Evolutionary conservation across 371 early-diverging fungal species (phyloP).

Genomic region (Mortierella sp.): DNA sequence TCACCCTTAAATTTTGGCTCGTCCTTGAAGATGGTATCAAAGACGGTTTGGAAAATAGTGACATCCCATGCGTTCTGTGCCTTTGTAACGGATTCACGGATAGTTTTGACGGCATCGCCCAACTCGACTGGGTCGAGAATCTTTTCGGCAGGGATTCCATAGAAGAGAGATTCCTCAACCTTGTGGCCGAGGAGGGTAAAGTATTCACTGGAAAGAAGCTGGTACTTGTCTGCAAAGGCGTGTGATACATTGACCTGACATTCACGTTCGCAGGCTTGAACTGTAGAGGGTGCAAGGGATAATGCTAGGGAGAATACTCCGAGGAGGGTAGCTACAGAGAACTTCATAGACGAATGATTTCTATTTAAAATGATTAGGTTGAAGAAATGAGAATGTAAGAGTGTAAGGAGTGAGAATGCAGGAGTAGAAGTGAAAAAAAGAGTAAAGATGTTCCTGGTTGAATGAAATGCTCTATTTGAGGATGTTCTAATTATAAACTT

Average conservation of each 20-base stretch:
- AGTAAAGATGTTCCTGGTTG: too few relatives aligned
- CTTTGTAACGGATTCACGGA: slow-evolving; percentile 29
- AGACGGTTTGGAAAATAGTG: slow-evolving; percentile 62
- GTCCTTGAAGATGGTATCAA: slow-evolving; percentile 57
- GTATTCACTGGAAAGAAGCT: slow-evolving; percentile 50
- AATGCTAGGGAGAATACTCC: slow-evolving; percentile 14
- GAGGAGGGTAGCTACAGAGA: slow-evolving; percentile 11
- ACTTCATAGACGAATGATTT: slow-evolving; percentile 5
- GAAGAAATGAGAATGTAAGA: background rate
- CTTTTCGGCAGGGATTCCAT: slow-evolving; percentile 48
- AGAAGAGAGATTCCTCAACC: slow-evolving; percentile 52
- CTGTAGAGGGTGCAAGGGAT: slow-evolving; percentile 2
- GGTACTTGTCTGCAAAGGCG: slow-evolving; percentile 64
- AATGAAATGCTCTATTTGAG: too few relatives aligned
- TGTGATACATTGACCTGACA: slow-evolving; percentile 66
- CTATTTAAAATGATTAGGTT: background rate
- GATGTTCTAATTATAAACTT: too few relatives aligned
- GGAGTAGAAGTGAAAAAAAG: background rate
- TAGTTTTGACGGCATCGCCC: slow-evolving; percentile 25
- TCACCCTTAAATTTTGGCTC: slow-evolving; percentile 72
- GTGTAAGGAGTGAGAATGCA: background rate
- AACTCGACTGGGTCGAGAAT: slow-evolving; percentile 23
- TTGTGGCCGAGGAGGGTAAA: slow-evolving; percentile 42
- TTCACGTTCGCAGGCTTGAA: slow-evolving; percentile 66
- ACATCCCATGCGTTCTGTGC: slow-evolving; percentile 52